phyloP scores from a whole-genome alignment of 495 filamentous ascomycete genomes.

The Aspergillus panamensis region DNA sequence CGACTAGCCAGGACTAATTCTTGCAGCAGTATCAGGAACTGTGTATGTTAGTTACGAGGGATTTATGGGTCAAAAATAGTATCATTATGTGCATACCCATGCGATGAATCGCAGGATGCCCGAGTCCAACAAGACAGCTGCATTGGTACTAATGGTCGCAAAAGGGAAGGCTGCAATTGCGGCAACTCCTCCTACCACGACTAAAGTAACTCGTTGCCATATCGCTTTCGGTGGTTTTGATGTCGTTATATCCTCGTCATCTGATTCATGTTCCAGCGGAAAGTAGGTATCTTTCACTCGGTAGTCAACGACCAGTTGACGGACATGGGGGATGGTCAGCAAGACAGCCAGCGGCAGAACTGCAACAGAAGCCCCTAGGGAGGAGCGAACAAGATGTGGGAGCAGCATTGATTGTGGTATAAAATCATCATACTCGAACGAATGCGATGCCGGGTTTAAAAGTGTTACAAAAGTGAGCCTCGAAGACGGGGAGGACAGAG shows the following conservation, averaged over 20 bases:
- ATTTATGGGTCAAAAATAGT: neutral
- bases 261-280: neutral
- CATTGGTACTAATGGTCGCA: neutral
- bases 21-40: constrained; percentile 15
- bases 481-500: neutral
- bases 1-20: neutral
- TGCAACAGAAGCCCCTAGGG: neutral
- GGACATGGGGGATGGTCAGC: constrained; percentile 5
- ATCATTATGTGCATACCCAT: neutral
- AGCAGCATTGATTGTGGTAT: neutral
- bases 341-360: neutral
- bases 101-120: neutral
- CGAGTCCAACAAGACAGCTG: neutral
- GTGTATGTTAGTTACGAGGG: neutral
- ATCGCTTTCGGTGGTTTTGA: neutral
- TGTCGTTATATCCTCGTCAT: neutral
- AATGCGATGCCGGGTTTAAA: neutral
- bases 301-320: neutral
- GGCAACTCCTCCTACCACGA: neutral
- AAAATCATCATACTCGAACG: neutral
- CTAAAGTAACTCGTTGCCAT: constrained; percentile 6
- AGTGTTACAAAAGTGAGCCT: neutral
- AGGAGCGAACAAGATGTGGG: neutral
- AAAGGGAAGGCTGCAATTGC: neutral
- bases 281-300: neutral